These are phyloP conservation scores for Citrus cavaleriei DNA, from an alignment of 345 rosid genomes.

Conservation along the genomic window DNA sequence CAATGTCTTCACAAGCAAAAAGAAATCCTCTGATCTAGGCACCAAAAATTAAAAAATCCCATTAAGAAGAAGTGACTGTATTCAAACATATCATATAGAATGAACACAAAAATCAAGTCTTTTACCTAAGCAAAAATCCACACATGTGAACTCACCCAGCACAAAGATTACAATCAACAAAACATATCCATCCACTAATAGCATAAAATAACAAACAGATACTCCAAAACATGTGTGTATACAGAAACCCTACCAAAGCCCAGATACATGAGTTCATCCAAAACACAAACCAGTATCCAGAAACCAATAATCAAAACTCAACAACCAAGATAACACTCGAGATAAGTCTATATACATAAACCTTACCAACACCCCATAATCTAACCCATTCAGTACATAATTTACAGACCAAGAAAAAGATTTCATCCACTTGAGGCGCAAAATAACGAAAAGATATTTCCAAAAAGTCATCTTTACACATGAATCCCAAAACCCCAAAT, in stretches of 20 bases:
- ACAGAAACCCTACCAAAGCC: no score
- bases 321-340: neutral
- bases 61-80: neutral
- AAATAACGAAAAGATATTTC: neutral
- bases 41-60: neutral
- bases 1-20: no score
- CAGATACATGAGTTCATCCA: no score
- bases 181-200: neutral
- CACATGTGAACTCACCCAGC: neutral
- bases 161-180: neutral
- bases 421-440: neutral
- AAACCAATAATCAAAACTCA: no score
- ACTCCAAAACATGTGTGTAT: neutral
- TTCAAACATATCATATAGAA: neutral
- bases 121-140: neutral
- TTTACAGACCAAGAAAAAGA: neutral
- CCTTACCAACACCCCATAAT: neutral
- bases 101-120: neutral
- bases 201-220: neutral
- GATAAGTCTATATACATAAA: neutral
- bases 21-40: no score
- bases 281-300: neutral
- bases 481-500: neutral
- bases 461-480: neutral
- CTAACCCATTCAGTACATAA: neutral